Percentiles rank a stretch among this genome's conserved stretches.
These are phyloP conservation scores for Neonectria sp. DNA, from an alignment of 2,329 filamentous ascomycete species.

Conservation along the genomic window DNA sequence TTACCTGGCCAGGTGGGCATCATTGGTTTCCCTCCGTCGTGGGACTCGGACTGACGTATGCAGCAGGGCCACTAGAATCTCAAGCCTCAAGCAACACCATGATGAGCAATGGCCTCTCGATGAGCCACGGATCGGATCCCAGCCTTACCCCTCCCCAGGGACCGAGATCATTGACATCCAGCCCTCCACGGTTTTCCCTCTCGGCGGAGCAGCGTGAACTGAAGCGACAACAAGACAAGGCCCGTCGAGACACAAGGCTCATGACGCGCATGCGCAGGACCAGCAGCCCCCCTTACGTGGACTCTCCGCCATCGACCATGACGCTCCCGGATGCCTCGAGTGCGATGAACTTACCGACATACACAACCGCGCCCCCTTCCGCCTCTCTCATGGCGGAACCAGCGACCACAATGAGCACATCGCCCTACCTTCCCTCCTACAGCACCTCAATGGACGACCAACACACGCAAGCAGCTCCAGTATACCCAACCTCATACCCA, in stretches of 20 bases:
- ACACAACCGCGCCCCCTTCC: conserved; percentile 65
- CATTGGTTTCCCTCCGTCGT: conserved; percentile 5
- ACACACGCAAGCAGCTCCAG: conserved; percentile 53
- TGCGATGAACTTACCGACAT: conserved; percentile 63
- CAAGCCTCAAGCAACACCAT: conserved; percentile 51
- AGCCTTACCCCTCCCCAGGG: conserved; percentile 66
- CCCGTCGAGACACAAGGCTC: conserved; percentile 71
- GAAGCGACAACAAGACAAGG: conserved; percentile 73
- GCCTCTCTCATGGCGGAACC: conserved; percentile 68
- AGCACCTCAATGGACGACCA: conserved; percentile 63
- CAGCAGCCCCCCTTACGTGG: conserved; percentile 62
- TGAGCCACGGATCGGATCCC: conserved; percentile 63
- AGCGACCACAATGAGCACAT: conserved; percentile 58
- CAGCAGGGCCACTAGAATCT: conserved; percentile 54
- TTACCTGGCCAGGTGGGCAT: conserved; percentile 65
- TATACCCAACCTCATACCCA: conserved; percentile 53
- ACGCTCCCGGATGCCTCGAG: conserved; percentile 57
- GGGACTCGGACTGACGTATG: conserved; percentile 16
- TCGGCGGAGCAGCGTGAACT: conserved; percentile 74
- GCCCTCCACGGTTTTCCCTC: conserved; percentile 68
- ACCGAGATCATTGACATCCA: conserved; percentile 69
- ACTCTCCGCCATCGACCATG: conserved; percentile 54
- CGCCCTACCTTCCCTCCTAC: conserved; percentile 66
- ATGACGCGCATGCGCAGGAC: conserved; percentile 65
- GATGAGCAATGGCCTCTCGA: conserved; percentile 63